Conservation (phyloP, 2,329 filamentous ascomycete species). For the Fusarium tupiense region DNA sequence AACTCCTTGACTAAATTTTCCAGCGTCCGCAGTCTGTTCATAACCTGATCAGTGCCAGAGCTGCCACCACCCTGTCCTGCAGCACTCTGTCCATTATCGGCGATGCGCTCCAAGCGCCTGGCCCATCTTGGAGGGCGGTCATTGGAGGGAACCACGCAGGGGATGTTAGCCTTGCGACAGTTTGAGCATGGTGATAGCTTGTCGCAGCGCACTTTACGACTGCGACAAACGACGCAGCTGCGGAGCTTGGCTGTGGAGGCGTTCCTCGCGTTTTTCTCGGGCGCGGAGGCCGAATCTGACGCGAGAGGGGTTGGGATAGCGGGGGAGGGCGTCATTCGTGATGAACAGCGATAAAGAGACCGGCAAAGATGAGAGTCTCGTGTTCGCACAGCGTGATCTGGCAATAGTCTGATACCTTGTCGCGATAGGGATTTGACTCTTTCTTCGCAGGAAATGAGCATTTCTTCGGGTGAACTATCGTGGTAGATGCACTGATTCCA, state of each 20-base stretch:
- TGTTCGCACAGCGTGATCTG: accelerated
- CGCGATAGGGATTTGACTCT: neutral
- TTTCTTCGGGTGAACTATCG: neutral
- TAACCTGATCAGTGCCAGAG: constrained; percentile 50
- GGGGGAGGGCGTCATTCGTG: constrained; percentile 9
- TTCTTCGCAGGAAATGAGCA: neutral
- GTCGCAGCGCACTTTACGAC: constrained; percentile 67
- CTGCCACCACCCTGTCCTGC: constrained; percentile 25
- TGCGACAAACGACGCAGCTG: constrained; percentile 62
- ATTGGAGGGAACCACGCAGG: constrained; percentile 60
- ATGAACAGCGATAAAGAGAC: neutral
- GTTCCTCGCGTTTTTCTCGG: constrained; percentile 40
- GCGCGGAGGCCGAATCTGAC: constrained; percentile 29
- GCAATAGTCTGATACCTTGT: neutral
- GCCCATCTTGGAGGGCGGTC: constrained; percentile 65
- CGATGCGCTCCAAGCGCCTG: constrained; percentile 57
- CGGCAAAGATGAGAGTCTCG: neutral
- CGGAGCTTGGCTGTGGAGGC: constrained; percentile 46
- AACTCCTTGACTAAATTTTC: constrained; percentile 63
- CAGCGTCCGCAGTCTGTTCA: constrained; percentile 60
- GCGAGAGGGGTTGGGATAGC: constrained; percentile 1
- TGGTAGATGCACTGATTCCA: neutral
- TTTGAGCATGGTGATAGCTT: constrained; percentile 66
- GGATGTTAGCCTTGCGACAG: constrained; percentile 62
- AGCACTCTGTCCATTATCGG: constrained; percentile 30